Percentiles rank a stretch among this genome's conserved stretches.
Evolutionary conservation across 2,329 filamentous ascomycete species (phyloP).

Genomic region (Aspergillus amoenus): DNA sequence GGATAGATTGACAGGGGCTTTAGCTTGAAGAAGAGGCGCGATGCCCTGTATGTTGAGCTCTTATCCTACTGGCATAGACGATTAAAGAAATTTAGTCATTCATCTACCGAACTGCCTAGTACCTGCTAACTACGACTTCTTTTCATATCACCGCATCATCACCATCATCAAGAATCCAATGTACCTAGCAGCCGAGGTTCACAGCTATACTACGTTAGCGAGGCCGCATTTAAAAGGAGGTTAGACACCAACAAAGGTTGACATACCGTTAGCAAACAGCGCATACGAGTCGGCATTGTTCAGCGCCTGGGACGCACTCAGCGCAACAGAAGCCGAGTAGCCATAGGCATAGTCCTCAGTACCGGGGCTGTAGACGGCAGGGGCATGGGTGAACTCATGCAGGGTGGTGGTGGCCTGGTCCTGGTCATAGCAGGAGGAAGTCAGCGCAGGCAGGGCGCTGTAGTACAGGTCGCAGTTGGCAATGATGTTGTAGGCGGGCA

Average conservation of each 20-base stretch:
- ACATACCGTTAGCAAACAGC: conserved; percentile 48
- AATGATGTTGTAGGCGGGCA: conserved; percentile 55
- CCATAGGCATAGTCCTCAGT: conserved; percentile 61
- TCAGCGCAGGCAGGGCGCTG: conserved; percentile 49
- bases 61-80: too few relatives aligned
- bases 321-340: conserved; percentile 49
- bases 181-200: not conserved
- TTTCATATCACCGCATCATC: not conserved
- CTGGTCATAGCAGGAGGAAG: conserved; percentile 59
- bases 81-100: not conserved
- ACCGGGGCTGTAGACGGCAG: conserved; percentile 53
- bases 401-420: conserved; percentile 65
- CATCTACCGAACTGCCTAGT: not conserved
- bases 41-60: too few relatives aligned
- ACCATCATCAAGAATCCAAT: not conserved
- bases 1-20: too few relatives aligned
- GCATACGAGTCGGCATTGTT: conserved; percentile 65
- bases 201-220: not conserved
- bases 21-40: too few relatives aligned
- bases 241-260: not conserved
- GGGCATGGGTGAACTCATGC: conserved; percentile 66
- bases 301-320: conserved; percentile 54
- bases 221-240: not conserved
- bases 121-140: not conserved
- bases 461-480: conserved; percentile 64